Percentiles rank a stretch among this genome's conserved stretches.
Evolutionary conservation across 441 rosid genomes (phyloP).

Genomic region (Populus tomentosa): DNA sequence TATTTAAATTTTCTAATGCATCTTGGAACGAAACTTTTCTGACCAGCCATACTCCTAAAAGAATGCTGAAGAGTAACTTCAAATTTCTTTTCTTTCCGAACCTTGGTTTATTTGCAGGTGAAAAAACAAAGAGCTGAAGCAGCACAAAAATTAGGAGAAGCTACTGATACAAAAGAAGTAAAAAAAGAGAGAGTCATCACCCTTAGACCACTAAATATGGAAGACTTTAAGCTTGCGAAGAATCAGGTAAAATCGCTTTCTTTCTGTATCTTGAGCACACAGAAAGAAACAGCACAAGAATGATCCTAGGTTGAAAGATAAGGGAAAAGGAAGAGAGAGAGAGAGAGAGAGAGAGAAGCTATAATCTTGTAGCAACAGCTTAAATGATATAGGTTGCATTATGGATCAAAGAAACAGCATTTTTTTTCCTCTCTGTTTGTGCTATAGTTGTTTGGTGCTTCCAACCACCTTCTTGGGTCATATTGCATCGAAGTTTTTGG

Average conservation of each 20-base stretch:
- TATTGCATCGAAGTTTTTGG: too few species aligned
- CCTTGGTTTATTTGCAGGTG: constrained; percentile 27
- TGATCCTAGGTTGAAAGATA: background rate
- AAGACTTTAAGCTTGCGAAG: constrained; percentile 69
- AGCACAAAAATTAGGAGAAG: constrained; percentile 18
- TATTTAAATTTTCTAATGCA: background rate
- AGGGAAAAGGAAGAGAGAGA: background rate
- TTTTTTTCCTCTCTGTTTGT: background rate
- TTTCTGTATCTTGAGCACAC: background rate
- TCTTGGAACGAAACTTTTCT: background rate
- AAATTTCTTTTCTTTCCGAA: background rate
- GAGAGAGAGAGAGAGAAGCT: too few species aligned
- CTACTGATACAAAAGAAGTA: constrained; percentile 22
- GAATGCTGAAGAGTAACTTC: too few species aligned
- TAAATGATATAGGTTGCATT: background rate
- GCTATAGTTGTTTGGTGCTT: too few species aligned
- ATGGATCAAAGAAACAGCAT: background rate
- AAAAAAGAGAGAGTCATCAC: constrained; percentile 39
- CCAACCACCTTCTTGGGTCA: too few species aligned
- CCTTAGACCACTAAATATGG: constrained; percentile 63
- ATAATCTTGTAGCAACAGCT: too few species aligned
- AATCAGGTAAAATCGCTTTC: constrained; percentile 44
- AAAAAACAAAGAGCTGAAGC: constrained; percentile 42
- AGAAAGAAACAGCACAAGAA: background rate
- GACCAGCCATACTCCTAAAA: background rate